phyloP scores from a whole-genome alignment of 2,329 filamentous ascomycete species.

The Drechslerella dactyloides region DNA sequence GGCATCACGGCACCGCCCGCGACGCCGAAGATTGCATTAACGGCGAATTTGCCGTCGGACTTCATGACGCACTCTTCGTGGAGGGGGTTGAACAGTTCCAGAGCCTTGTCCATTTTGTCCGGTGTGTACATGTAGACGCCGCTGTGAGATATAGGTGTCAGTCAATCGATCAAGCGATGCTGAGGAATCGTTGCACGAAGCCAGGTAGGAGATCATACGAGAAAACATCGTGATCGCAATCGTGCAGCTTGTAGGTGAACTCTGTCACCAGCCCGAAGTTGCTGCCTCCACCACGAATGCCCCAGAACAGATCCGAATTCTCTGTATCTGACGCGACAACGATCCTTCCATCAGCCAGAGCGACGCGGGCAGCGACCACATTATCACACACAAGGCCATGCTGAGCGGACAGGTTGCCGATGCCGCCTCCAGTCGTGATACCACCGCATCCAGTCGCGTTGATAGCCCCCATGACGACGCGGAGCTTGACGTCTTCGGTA shows the following conservation, averaged over 20 bases:
- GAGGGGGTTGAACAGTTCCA: constrained; percentile 23
- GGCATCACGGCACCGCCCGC: constrained; percentile 20
- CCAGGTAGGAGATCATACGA: constrained; percentile 7
- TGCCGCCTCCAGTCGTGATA: constrained; percentile 47
- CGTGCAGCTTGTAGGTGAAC: constrained; percentile 61
- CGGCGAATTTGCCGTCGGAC: constrained; percentile 39
- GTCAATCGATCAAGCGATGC: not conserved
- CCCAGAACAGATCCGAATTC: constrained; percentile 65
- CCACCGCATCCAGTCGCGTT: constrained; percentile 43
- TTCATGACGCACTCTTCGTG: constrained; percentile 35
- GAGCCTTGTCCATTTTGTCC: constrained; percentile 21
- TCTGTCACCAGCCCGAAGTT: constrained; percentile 67
- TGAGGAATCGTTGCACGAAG: not conserved
- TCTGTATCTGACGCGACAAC: constrained; percentile 60
- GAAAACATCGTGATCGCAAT: constrained; percentile 56
- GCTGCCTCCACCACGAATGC: constrained; percentile 65
- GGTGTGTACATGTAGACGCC: constrained; percentile 32
- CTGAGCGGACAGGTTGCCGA: constrained; percentile 28
- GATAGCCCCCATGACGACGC: constrained; percentile 35
- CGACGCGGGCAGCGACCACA: constrained; percentile 38
- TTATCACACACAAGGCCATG: constrained; percentile 47
- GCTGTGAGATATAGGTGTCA: constrained; percentile 10
- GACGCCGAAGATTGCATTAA: constrained; percentile 20
- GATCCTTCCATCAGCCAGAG: constrained; percentile 60
- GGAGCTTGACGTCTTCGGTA: constrained; percentile 18